Base-by-base conservation (phyloP, 257 asterid species). In the Solanum dulcamara region DNA sequence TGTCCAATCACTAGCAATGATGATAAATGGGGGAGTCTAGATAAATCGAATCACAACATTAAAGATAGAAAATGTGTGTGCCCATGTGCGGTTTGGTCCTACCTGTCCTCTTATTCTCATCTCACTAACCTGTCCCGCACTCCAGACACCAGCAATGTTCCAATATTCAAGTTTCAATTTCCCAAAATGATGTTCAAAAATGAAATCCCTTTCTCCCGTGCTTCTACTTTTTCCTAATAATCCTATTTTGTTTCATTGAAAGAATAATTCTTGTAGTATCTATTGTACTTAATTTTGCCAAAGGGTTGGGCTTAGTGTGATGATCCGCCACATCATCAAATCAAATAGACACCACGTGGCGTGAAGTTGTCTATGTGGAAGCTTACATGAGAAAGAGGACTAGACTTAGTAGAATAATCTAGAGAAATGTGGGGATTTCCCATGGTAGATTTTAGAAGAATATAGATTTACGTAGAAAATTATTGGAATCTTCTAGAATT, bases 31-130 rank as follows among this genome's bases (percentile, higher is more conserved):
- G 66, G 81, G 72, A 70, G 80, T 62, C 87, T 81, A 84, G 85
- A 90, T 85, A 84, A 80, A 80, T 40, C 81, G 35, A 40, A 85
- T 84, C 80, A 40, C 74, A 50, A 81, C 85, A 84, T 62, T 85
- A 44, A 40, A 72, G 81, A 38, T 26, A 2, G 4, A 37, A 22
- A 71, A n/a, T 8, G 50, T 70, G 48, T 26, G 74, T 24, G 89
- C 88, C 92, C 95, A 92, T 88, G 95, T 89, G 93, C 88, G 86
- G 88, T 83, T 88, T 70, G 94, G 92, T 46, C 94, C 93, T 88
- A 91, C 94, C 72, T 59, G 85, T 81, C 79, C 85, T 86, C n/a
- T 24, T 75, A 68, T 26, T 83, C 75, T 86, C 88, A 86, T 89
- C 89, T 85, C 88, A 84, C 83, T 4, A 64, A 28, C 72, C 38